These are phyloP conservation scores for Myxozyma vanderwaltii DNA, from an alignment of 805 yeast species.

Conservation along the genomic window DNA sequence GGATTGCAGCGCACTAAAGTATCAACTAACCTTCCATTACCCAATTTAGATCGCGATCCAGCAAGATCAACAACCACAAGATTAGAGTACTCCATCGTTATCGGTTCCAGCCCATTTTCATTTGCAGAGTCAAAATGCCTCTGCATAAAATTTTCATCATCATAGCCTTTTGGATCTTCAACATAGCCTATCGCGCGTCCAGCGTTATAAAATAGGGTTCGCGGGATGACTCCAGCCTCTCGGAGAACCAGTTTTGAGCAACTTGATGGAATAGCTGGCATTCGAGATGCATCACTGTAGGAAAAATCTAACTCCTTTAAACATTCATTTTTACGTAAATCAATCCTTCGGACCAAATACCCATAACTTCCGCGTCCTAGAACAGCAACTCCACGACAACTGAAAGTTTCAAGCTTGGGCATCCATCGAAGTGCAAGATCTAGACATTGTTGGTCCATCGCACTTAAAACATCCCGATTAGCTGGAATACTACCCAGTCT, in stretches of 20 bases:
- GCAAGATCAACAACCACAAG: slow-evolving; percentile 20
- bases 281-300: slow-evolving; percentile 10
- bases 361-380: slow-evolving; percentile 26
- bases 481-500: slow-evolving; percentile 13
- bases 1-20: slow-evolving; percentile 12
- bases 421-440: slow-evolving; percentile 24
- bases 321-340: slow-evolving; percentile 8
- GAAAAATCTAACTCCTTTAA: slow-evolving; percentile 14
- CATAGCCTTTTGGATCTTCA: slow-evolving; percentile 8
- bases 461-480: not conserved
- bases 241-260: slow-evolving; percentile 8
- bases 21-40: slow-evolving; percentile 7
- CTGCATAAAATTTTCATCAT: slow-evolving; percentile 3
- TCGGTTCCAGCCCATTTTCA: slow-evolving; percentile 3
- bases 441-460: slow-evolving; percentile 28
- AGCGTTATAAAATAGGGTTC: not conserved
- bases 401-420: slow-evolving; percentile 20
- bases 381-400: slow-evolving; percentile 19
- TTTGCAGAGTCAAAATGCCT: not conserved
- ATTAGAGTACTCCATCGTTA: slow-evolving; percentile 9
- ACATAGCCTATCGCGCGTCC: slow-evolving; percentile 13
- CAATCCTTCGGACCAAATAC: slow-evolving; percentile 16
- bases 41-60: slow-evolving; percentile 9
- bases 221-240: slow-evolving; percentile 11
- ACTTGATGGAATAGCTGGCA: slow-evolving; percentile 18